Base-by-base conservation (phyloP, 306 rosid genomes). In the Albizia julibrissin region DNA sequence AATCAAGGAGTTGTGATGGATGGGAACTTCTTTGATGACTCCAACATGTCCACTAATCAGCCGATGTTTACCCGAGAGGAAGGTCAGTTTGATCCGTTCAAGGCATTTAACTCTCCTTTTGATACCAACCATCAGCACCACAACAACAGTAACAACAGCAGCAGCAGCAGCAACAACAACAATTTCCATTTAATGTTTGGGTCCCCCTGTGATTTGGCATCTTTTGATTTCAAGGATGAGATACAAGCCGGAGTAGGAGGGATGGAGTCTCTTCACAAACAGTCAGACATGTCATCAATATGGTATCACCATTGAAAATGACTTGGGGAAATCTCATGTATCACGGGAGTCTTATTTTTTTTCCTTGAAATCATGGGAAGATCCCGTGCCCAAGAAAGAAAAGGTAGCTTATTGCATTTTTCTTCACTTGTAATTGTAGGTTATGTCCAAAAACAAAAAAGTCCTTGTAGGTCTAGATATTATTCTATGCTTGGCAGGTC, bases 171-270 rank as follows among this genome's bases (percentile, higher is more conserved):
- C 31, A 58, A 9, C 29, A 77, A 19, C 90, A 84, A 33, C 56
- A 88, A 85, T 77, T 84, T 84, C 68, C 85, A 85, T 29, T 58
- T 82, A 74, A 82, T 90, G 86, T 90, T 85, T 42, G 90, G 88
- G 54, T 78, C 94, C 84, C 85, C 88, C 1, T 82, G 83, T 80
- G 92, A 90, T 75, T 72, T 90, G 76, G 74, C 89, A 18, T 65
- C 91, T 16, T 87, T 88, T 70, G 90, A 90, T 52, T 90, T 79
- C 42, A 87, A 88, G 83, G 92, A 87, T 71, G 89, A 88, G 19
- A 80, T 83, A 58, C 88, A 81, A 5, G 42, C 40, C 31, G 91
- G 91, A 58, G 84, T 78, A 52, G 90, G 87, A 50, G 90, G 88
- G 72, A 84, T 87, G 46, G 88, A 85, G 12, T 76, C 80, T 10